Percentiles rank a stretch among this genome's conserved stretches.
These are phyloP conservation scores for Syzygium aromaticum DNA, from an alignment of 345 rosid genomes.

Conservation along the genomic window DNA sequence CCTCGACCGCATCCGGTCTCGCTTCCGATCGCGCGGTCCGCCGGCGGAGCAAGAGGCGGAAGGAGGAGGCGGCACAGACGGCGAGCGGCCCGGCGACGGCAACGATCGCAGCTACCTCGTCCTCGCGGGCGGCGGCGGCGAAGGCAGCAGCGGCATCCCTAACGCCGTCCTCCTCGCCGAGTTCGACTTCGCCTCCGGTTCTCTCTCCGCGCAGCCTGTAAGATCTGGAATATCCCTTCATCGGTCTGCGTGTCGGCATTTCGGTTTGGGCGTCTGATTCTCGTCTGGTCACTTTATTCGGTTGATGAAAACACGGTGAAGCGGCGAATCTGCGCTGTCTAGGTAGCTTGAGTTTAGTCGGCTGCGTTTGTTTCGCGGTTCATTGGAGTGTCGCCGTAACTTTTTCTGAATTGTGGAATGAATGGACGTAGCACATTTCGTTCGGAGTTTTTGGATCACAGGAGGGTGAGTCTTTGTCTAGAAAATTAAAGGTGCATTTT, in stretches of 20 bases:
- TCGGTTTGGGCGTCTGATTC: neutral
- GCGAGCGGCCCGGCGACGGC: neutral
- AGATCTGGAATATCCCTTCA: neutral
- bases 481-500: neutral
- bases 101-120: slow-evolving; percentile 21
- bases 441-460: neutral
- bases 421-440: neutral
- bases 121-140: slow-evolving; percentile 85
- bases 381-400: neutral
- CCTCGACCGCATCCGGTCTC: slow-evolving; percentile 24
- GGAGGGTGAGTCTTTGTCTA: neutral
- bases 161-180: slow-evolving; percentile 49
- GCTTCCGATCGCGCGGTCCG: slow-evolving; percentile 11
- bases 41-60: neutral
- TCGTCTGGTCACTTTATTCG: neutral
- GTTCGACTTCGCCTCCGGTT: slow-evolving; percentile 42
- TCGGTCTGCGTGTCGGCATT: neutral
- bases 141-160: slow-evolving; percentile 73
- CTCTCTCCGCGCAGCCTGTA: slow-evolving; percentile 74
- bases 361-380: neutral
- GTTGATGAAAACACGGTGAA: neutral
- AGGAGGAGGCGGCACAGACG: neutral
- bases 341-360: neutral
- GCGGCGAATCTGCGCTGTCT: neutral
- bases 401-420: neutral